Conservation (phyloP, 2,329 filamentous ascomycete genomes). For the Beauveria sp. region DNA sequence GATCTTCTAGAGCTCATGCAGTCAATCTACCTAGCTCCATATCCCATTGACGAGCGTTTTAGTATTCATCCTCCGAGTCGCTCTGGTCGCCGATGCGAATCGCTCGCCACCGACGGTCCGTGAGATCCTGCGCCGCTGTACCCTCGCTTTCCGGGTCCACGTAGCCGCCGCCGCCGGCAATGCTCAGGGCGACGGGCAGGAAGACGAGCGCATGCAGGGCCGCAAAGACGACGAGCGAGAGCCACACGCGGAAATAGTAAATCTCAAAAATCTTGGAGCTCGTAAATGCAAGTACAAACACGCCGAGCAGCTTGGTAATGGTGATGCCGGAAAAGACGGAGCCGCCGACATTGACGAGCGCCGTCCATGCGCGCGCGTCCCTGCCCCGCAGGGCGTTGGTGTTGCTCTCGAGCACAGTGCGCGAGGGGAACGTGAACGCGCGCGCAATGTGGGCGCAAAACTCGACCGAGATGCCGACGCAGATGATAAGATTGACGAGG, state of each 20-base stretch:
- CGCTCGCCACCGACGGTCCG: slow-evolving; percentile 68
- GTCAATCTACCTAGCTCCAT: background rate
- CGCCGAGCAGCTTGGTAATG: slow-evolving; percentile 87
- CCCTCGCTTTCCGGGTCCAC: slow-evolving; percentile 81
- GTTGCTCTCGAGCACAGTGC: slow-evolving; percentile 68
- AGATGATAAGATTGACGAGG: slow-evolving; percentile 93
- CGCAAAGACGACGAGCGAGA: slow-evolving; percentile 83
- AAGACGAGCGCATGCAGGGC: slow-evolving; percentile 85
- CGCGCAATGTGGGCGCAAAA: slow-evolving; percentile 96
- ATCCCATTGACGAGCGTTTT: slow-evolving; percentile 12
- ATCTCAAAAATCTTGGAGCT: slow-evolving; percentile 98
- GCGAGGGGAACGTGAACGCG: slow-evolving; percentile 89
- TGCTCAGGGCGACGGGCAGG: slow-evolving; percentile 78
- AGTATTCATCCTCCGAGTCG: slow-evolving; percentile 63
- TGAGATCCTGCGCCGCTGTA: slow-evolving; percentile 82
- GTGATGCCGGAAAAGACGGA: slow-evolving; percentile 96
- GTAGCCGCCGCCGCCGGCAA: slow-evolving; percentile 82
- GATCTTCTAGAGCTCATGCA: background rate
- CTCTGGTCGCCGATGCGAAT: slow-evolving; percentile 67
- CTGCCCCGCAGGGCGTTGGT: slow-evolving; percentile 71
- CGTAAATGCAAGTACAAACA: slow-evolving; percentile 88
- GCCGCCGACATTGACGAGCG: slow-evolving; percentile 87
- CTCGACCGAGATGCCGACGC: slow-evolving; percentile 91
- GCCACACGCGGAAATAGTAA: slow-evolving; percentile 97
- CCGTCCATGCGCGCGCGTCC: slow-evolving; percentile 84